Conservation (phyloP, 2,329 filamentous ascomycete genomes). For the Aureobasidium sp. region DNA sequence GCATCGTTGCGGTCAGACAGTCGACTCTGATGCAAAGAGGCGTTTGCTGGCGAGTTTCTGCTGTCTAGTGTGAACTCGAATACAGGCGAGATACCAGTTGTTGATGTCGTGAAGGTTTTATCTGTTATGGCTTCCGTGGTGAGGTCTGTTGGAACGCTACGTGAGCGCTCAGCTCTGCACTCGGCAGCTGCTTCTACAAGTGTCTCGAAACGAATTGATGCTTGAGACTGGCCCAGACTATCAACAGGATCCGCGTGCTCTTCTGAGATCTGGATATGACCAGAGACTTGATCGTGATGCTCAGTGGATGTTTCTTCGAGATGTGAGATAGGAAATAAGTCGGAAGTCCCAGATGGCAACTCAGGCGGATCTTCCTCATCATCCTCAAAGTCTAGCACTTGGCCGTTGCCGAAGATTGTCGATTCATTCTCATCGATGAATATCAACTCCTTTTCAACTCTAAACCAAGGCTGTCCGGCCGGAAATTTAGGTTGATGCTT, state of each 20-base stretch:
- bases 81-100: not conserved
- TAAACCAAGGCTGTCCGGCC: not conserved
- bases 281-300: not conserved
- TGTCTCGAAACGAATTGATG: not conserved
- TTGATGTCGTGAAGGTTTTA: not conserved
- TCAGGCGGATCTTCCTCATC: not conserved
- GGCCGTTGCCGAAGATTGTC: not conserved
- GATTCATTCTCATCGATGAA: slow-evolving; percentile 1
- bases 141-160: not conserved
- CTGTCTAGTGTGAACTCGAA: not conserved
- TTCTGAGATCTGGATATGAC: no score
- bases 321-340: not conserved
- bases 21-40: not conserved
- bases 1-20: not conserved
- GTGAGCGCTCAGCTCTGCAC: not conserved
- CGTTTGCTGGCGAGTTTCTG: not conserved
- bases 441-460: not conserved
- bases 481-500: slow-evolving; percentile 2
- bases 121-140: not conserved
- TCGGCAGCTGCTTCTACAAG: not conserved
- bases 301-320: not conserved
- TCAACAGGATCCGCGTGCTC: no score
- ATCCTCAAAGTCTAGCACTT: not conserved
- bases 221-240: not conserved
- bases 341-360: not conserved